Evolutionary conservation across 257 asterid genomes (phyloP).

Genomic region (Schizonepeta tenuifolia): DNA sequence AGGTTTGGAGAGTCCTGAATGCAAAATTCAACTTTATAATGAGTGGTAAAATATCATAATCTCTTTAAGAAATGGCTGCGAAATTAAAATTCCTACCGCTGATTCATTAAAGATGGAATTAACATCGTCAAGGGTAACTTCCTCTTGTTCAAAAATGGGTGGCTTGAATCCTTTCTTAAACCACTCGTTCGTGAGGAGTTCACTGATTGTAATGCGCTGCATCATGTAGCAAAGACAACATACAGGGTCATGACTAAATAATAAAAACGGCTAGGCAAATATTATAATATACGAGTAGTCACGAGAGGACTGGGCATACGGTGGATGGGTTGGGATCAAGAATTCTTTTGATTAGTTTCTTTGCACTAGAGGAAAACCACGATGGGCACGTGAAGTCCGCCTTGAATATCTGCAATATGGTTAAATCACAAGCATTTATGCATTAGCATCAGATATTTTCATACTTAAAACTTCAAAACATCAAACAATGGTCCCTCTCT

Average conservation of each 20-base stretch:
- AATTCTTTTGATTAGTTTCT: constrained; percentile 84
- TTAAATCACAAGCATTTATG: not conserved
- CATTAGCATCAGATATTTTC: constrained; percentile 2
- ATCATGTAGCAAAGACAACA: constrained; percentile 27
- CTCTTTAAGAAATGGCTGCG: not conserved
- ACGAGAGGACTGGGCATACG: constrained; percentile 48
- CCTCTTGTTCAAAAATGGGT: constrained; percentile 78
- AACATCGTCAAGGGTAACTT: constrained; percentile 83
- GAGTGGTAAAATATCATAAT: not conserved
- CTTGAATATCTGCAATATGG: constrained; percentile 74
- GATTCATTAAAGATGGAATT: constrained; percentile 72
- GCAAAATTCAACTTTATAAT: not conserved
- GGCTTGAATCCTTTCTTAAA: constrained; percentile 91
- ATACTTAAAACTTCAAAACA: not conserved
- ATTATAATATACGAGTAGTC: not conserved
- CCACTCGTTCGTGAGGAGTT: constrained; percentile 90
- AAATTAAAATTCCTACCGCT: constrained; percentile 46
- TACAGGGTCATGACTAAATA: too few species aligned
- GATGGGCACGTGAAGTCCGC: constrained; percentile 89
- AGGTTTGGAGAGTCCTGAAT: constrained; percentile 69
- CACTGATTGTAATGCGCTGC: constrained; percentile 83
- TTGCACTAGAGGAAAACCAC: constrained; percentile 88
- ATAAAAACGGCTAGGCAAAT: too few species aligned
- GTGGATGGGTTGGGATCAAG: constrained; percentile 89
- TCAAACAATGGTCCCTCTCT: not conserved